Base-by-base conservation (phyloP, 371 early-diverging fungal genomes). In the Phascolomyces articulosus region DNA sequence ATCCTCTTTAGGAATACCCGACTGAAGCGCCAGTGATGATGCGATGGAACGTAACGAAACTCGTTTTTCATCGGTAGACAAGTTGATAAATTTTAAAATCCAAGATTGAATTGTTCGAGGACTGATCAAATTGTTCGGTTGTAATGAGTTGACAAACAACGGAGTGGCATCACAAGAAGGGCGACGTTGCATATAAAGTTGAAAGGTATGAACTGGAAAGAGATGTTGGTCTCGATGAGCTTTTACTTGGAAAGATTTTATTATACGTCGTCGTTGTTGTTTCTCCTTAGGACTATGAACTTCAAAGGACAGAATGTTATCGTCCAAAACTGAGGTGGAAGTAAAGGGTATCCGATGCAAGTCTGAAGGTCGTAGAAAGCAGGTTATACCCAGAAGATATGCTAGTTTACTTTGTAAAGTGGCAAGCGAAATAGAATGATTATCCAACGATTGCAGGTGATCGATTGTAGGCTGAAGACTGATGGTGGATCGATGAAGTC, bases 241-340 rank as follows among this genome's bases (percentile, higher is more conserved):
- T 8, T 56, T 31, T 21, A 63, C 23, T 6, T 16, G 8, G 48
- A 57, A 28, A 23, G 48, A 23, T 15, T 55, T 44, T 44, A 63
- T 40, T 28, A 63, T 57, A 6, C 29, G 15, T 4, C 28, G 64
- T 9, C 40, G 2, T 1, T 27, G 1, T 9, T 57, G 10, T 18
- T 16, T 21, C 27, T 63, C 64, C 27, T 63, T 74, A 66, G 88
- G 85, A 54, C 84, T 87, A 55, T 77, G 70, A 65, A 91, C 87
- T 9, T 21, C 34, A 15, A 62, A 49, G 10, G 0, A 13, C n/a
- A 62, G 55, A 24, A 4, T 11, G 10, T 31, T 31, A 54, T 23
- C 40, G 24, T 54, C 38, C 54, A 4, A 20, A 53, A 49, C n/a
- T 4, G 4, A 23, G 23, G 4, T 4, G 40, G 44, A 62, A 13